Conservation (phyloP, 2,329 filamentous ascomycete genomes). For the Neurospora sp. region DNA sequence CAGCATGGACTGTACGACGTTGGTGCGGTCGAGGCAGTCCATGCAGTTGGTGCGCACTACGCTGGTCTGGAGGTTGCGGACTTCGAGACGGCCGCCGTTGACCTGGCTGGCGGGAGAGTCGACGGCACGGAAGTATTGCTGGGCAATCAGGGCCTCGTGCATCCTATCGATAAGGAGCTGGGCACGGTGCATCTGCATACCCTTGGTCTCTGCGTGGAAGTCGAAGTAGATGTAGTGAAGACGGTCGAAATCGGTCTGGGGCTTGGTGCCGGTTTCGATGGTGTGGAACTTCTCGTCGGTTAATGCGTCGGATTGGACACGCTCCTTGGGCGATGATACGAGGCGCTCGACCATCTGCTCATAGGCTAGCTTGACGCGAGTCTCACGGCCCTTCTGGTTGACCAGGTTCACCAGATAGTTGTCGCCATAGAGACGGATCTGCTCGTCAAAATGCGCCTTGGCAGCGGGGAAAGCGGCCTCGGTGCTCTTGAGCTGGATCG, state of each 20-base stretch:
- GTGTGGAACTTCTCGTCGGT: constrained; percentile 77
- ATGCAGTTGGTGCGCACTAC: constrained; percentile 98
- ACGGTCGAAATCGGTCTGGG: constrained; percentile 54
- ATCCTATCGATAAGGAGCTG: constrained; percentile 78
- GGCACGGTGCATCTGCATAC: constrained; percentile 84
- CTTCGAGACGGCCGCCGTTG: constrained; percentile 60
- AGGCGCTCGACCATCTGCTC: constrained; percentile 79
- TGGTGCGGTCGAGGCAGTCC: constrained; percentile 96
- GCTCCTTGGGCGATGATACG: constrained; percentile 58
- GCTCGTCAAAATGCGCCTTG: constrained; percentile 82
- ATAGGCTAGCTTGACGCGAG: constrained; percentile 83
- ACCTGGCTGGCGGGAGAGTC: constrained; percentile 63
- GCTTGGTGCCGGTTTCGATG: constrained; percentile 52
- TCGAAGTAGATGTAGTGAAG: constrained; percentile 98
- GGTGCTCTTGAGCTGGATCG: constrained; percentile 75
- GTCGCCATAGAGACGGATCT: constrained; percentile 87
- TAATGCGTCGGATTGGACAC: constrained; percentile 51
- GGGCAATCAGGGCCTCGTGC: constrained; percentile 62
- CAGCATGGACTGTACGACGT: constrained; percentile 96
- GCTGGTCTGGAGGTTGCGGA: constrained; percentile 71
- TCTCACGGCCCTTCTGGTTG: constrained; percentile 89
- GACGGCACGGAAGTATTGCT: constrained; percentile 87
- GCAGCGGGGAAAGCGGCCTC: constrained; percentile 74
- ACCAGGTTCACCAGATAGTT: constrained; percentile 97
- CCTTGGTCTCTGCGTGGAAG: constrained; percentile 96